Conservation (phyloP, 139 green algal genomes). For the Raphidocelis subcapitata region DNA sequence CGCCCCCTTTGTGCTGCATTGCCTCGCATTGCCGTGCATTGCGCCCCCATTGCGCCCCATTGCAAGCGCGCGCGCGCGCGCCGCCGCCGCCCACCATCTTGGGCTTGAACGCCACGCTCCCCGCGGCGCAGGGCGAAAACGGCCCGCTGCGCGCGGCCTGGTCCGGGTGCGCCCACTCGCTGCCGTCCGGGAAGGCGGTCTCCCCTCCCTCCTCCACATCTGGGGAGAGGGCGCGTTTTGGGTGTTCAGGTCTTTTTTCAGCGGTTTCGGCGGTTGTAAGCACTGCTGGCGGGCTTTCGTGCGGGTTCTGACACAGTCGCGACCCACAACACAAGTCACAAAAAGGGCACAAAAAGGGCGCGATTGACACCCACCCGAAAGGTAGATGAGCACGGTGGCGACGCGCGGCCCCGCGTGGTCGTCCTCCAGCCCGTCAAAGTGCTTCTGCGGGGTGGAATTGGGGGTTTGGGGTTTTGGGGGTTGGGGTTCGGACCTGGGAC, state of each 20-base stretch:
- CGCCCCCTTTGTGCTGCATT: too few species aligned
- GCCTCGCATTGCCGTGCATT: too few species aligned
- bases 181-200: constrained; percentile 55
- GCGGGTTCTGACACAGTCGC: too few species aligned
- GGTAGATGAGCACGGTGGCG: constrained; percentile 82
- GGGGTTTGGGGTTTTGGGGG: too few species aligned
- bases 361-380: constrained; percentile 42
- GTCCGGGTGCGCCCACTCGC: constrained; percentile 42
- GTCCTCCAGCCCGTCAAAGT: constrained; percentile 71
- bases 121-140: constrained; percentile 60
- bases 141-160: constrained; percentile 30
- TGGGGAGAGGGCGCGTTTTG: too few species aligned
- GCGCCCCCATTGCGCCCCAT: too few species aligned
- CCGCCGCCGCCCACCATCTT: constrained; percentile 27
- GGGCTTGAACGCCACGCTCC: constrained; percentile 57
- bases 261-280: neutral
- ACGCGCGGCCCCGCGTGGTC: constrained; percentile 30
- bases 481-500: too few species aligned
- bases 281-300: too few species aligned
- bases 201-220: constrained; percentile 60
- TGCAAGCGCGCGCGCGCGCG: neutral
- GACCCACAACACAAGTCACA: neutral
- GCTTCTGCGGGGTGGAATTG: too few species aligned
- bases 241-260: neutral
- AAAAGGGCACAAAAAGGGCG: neutral